Base-by-base conservation (phyloP, 371 early-diverging fungal species). In the Dichotomocladium elegans region DNA sequence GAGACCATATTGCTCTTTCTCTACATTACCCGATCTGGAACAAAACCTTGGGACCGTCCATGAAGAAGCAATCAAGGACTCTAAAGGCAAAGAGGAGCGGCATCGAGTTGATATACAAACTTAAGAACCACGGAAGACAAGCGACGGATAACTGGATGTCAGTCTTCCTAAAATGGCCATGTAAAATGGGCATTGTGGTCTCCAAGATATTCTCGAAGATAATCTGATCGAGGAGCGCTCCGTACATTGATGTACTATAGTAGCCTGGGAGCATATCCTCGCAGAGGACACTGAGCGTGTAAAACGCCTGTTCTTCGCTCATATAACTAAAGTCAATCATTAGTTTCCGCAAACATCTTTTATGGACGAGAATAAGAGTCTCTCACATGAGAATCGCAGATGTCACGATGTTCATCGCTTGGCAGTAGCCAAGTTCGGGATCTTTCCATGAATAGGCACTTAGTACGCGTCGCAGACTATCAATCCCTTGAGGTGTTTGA, bases 391-490 rank as follows among this genome's bases (percentile, higher is more conserved):
- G 73, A 42, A 98, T 74, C 1, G 94, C 94, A 27, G 92, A 92
- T 14, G 92, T 92, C 1, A 98, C 91, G 68, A 98, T 94, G 66
- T 98, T 98, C 99, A 98, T 98, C 0, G 99, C 98, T 66, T 98
- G 98, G 66, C 98, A 97, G 67, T 98, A 98, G 9, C 99, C 99
- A 30, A 98, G 82, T 61, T 94, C 94, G 0, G 91, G 87, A 58
- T 93, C 85, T 42, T 85, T 86, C 85, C 88, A 87, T 30, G 92
- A 81, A 64, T 93, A 93, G 0, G 93, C 91, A 46, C 82, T 84
- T 26, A 98, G 72, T 12, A 97, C 97, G 15, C 94, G 77, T 9
- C 99, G 85, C 43, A 98, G 75, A 4, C 91, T 79, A 35, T 91
- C 77, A 45, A 98, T 96, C 1, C 99, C 99, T 58, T 96, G 89